A percentile compares a stretch with the other conserved stretches of the same genome.
These are phyloP conservation scores for Ustanciosporium gigantosporum DNA, from an alignment of 1,284 basidiomycete species.

Conservation along the genomic window DNA sequence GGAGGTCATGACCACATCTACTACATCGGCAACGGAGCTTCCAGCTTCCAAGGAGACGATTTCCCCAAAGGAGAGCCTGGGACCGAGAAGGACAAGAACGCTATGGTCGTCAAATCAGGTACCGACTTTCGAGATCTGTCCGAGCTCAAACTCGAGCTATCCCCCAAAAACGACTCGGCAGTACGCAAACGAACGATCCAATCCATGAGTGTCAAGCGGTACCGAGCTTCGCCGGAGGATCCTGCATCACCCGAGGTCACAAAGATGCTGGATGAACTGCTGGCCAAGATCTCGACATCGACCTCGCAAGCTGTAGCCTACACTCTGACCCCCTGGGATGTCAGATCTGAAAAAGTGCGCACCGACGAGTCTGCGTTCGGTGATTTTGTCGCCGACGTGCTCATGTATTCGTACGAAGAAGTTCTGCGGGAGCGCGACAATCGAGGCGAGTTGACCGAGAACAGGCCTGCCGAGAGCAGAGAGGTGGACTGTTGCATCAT, in stretches of 20 bases:
- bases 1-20: slow-evolving; percentile 91
- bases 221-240: slow-evolving; percentile 69
- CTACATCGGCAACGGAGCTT: slow-evolving; percentile 76
- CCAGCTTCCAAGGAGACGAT: slow-evolving; percentile 74
- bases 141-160: slow-evolving; percentile 71
- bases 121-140: slow-evolving; percentile 88
- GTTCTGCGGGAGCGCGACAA: slow-evolving; percentile 67
- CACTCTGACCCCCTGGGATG: slow-evolving; percentile 72
- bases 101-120: slow-evolving; percentile 75
- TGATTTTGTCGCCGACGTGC: slow-evolving; percentile 88
- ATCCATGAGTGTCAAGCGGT: slow-evolving; percentile 71
- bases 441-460: slow-evolving; percentile 62
- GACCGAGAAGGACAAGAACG: slow-evolving; percentile 70
- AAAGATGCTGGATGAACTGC: slow-evolving; percentile 69
- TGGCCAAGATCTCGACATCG: slow-evolving; percentile 74
- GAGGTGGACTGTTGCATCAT: slow-evolving; percentile 47
- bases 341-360: slow-evolving; percentile 75
- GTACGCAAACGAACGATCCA: slow-evolving; percentile 73
- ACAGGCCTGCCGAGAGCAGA: slow-evolving; percentile 8
- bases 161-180: slow-evolving; percentile 67
- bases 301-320: slow-evolving; percentile 70
- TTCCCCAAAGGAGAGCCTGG: slow-evolving; percentile 68
- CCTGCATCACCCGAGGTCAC: slow-evolving; percentile 69
- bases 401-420: slow-evolving; percentile 84
- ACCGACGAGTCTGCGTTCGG: slow-evolving; percentile 74